Evolutionary conservation across 352 stramenopile species (phyloP), one percentile per base, ranked within the genome.

Genomic region (Lagenidium sp.): DNA sequence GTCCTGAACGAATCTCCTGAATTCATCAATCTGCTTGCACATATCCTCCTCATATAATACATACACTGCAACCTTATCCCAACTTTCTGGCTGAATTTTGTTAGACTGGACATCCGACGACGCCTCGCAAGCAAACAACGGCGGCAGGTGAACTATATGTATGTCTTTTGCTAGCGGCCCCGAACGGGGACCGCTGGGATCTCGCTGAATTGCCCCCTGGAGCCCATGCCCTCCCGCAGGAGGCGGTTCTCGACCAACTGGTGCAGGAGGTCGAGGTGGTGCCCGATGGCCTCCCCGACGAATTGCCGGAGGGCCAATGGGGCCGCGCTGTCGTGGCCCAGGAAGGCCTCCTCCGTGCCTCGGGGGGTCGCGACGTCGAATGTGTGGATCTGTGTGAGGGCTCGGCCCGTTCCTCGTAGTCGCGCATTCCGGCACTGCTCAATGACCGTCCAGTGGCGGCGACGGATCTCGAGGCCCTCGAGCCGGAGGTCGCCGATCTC

Each of bases 401-500:
- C 43, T 23, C 26, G 24, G 32, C 43, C 18, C 23, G 41, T 50
- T 8, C 26, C 15, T 3, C 43, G 43, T 21, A 50, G 43, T 18
- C 43, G 43, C 16, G 23, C 43, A 20, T 41, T 22, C 23, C 42
- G 43, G n/a, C 31, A 36, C 18, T 32, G 15, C 20, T 43, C 35
- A n/a, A 50, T 50, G 4, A 35, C 35, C 12, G 25, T 41, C 55
- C 62, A 82, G 4, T 62, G 64, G 31, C 60, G 56, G 45, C 76
- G 63, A 6, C 67, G 48, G 37, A 82, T 70, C 15, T 57, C 52
- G 4, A 83, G 55, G 31, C 62, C 64, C 1, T 65, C 55, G 31
- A 78, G 49, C 0, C 57, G 60, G 13, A 47, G 54, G 11, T 60
- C 64, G 1, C 50, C 65, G 41, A 79, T 68, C 42, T 62, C 60